These are phyloP conservation scores for Sordariomycetes sp. DNA, from an alignment of 2,329 filamentous ascomycete genomes.

Conservation along the genomic window DNA sequence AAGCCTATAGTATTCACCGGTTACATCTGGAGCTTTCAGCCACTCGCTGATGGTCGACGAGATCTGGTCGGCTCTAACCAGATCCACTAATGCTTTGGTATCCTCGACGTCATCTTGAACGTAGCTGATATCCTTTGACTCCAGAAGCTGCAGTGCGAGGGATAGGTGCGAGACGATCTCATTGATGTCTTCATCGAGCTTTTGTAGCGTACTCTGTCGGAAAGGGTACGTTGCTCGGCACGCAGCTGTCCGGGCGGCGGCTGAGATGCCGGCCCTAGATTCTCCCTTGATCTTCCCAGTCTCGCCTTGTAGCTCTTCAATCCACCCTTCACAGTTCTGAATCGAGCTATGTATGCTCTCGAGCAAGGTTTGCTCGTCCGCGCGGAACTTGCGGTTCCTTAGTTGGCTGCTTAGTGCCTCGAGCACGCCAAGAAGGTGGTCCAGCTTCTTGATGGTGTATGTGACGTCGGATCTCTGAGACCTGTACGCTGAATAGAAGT, in stretches of 20 bases:
- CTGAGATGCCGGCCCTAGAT: constrained; percentile 5
- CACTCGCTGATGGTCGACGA: constrained; percentile 16
- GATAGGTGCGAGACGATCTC: constrained; percentile 19
- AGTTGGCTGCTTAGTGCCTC: constrained; percentile 11
- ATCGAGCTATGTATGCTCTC: constrained; percentile 14
- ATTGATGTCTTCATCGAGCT: constrained; percentile 25
- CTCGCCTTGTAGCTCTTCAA: constrained; percentile 17
- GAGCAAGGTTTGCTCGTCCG: constrained; percentile 12
- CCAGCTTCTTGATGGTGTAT: constrained; percentile 14
- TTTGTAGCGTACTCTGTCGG: constrained; percentile 24
- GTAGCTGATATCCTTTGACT: constrained; percentile 14
- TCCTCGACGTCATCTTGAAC: constrained; percentile 16
- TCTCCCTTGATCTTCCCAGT: constrained; percentile 13
- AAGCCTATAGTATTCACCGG: constrained; percentile 20
- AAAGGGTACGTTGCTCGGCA: constrained; percentile 20
- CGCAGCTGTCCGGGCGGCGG: constrained; percentile 8
- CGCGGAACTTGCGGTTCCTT: constrained; percentile 13
- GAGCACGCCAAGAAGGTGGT: constrained; percentile 13
- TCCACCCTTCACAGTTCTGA: constrained; percentile 15
- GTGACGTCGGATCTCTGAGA: constrained; percentile 15
- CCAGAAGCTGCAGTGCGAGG: constrained; percentile 19
- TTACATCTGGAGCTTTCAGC: constrained; percentile 25
- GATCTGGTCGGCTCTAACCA: constrained; percentile 15
- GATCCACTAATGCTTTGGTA: constrained; percentile 13
- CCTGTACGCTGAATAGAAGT: constrained; percentile 21